Percentiles rank a stretch among this genome's conserved stretches.
phyloP scores from a whole-genome alignment of 2,329 filamentous ascomycete genomes.

The Trichophyton schoenleinii region DNA sequence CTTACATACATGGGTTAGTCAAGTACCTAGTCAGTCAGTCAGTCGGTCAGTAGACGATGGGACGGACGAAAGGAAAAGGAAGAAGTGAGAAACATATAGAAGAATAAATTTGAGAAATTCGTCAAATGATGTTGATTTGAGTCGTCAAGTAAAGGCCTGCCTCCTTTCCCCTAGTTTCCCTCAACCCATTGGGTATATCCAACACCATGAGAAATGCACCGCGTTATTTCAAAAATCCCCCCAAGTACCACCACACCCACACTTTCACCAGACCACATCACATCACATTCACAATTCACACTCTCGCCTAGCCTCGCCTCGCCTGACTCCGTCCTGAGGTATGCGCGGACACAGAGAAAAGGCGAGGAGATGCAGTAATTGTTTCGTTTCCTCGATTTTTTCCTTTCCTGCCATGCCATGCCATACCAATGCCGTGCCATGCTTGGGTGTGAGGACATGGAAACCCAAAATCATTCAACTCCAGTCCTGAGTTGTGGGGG shows the following conservation, averaged over 20 bases:
- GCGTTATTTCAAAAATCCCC: slow-evolving; percentile 1
- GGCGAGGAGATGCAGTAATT: background rate
- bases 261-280: background rate
- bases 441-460: too few species aligned
- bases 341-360: background rate
- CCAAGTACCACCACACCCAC: background rate
- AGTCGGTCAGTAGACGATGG: background rate
- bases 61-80: background rate
- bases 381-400: background rate
- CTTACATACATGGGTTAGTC: background rate
- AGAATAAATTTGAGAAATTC: background rate
- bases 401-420: background rate
- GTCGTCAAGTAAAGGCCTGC: slow-evolving; percentile 4
- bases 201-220: slow-evolving; percentile 32
- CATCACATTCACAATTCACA: too few species aligned
- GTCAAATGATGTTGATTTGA: slow-evolving; percentile 4
- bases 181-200: slow-evolving; percentile 25
- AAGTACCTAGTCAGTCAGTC: background rate
- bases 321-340: too few species aligned
- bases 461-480: background rate
- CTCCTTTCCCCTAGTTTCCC: slow-evolving; percentile 6
- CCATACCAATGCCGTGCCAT: too few species aligned
- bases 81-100: background rate
- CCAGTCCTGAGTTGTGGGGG: background rate
- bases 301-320: too few species aligned